Base-by-base conservation (phyloP, 495 filamentous ascomycete genomes). In the Tetracladium setigerum region DNA sequence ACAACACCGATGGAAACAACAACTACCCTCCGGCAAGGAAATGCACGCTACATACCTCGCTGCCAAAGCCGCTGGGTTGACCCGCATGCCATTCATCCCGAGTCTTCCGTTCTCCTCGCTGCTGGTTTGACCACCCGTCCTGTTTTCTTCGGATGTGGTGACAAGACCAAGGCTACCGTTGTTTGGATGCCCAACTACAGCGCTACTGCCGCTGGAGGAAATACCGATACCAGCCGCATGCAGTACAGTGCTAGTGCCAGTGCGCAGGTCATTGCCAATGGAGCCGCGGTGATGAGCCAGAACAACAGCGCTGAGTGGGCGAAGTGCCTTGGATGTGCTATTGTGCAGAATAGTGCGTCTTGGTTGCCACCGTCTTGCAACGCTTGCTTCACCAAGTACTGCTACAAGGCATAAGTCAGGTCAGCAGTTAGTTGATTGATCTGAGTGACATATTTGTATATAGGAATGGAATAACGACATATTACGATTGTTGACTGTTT, bases 71-170 rank as follows among this genome's bases (percentile, higher is more conserved):
- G 58, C 55, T 1, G 55, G 53, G 3, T 44, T 55, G 3, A 56
- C 49, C 6, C 59, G 57, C 19, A 69, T 74, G 62, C 71, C 71
- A 1, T 57, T 52, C 19, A 65, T 74, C 71, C 71, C 9, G 41
- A 48, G 16, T 40, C 57, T 8, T 39, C 52, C 0, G 63, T 50
- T 0, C 71, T 70, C 41, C 34, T 72, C 13, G 41, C 46, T 9
- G 8, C 67, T 40, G 68, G 66, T 0, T 47, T 71, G 17, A 70
- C 70, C 47, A 60, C 57, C 33, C 58, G 55, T 4, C 60, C 71
- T 0, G 63, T 64, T 0, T 74, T 74, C 52, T 73, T 74, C 41
- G 70, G 71, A 18, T 74, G 71, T 44, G 56, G 66, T 41, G 55
- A 63, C 9, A 42, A 44, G 0, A 50, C 19, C 37, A 59, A 58